Percentiles rank a stretch among this genome's conserved stretches.
Conservation (phyloP, 2,329 filamentous ascomycete species). For the Colletotrichum tabaci region DNA sequence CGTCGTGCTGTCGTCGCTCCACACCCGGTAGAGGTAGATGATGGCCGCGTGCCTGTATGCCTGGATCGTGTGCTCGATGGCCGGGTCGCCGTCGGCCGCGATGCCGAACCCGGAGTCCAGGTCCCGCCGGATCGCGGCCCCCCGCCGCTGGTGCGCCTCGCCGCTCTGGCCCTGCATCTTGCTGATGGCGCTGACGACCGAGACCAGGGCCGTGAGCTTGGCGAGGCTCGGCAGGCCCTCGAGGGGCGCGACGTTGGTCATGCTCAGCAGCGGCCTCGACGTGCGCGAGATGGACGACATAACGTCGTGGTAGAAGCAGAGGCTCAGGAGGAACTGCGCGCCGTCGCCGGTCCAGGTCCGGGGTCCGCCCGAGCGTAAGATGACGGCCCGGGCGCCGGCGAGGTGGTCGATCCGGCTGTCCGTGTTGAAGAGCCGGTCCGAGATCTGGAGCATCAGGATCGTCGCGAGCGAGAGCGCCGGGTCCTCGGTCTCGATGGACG, state of each 20-base stretch:
- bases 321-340: conserved; percentile 48
- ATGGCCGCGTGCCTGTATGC: conserved; percentile 51
- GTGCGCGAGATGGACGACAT: conserved; percentile 49
- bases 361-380: conserved; percentile 42
- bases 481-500: conserved; percentile 23
- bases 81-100: conserved; percentile 18
- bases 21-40: conserved; percentile 51
- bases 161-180: conserved; percentile 44
- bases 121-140: conserved; percentile 1
- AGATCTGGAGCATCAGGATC: conserved; percentile 51
- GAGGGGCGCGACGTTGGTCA: conserved; percentile 43
- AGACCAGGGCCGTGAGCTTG: conserved; percentile 44
- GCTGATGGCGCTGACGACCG: conserved; percentile 47
- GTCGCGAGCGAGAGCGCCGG: conserved; percentile 50
- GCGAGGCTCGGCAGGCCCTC: conserved; percentile 44
- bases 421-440: conserved; percentile 49
- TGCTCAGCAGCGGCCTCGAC: conserved; percentile 47
- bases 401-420: conserved; percentile 50
- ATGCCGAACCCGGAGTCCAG: background rate
- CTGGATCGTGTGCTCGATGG: conserved; percentile 47
- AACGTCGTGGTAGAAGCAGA: conserved; percentile 52
- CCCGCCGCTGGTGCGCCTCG: conserved; percentile 14
- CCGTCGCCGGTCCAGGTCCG: conserved; percentile 44
- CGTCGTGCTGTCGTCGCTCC: conserved; percentile 46
- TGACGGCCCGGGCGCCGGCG: conserved; percentile 50